phyloP scores from a whole-genome alignment of 2,329 filamentous ascomycete species.

The Fusarium sp. region DNA sequence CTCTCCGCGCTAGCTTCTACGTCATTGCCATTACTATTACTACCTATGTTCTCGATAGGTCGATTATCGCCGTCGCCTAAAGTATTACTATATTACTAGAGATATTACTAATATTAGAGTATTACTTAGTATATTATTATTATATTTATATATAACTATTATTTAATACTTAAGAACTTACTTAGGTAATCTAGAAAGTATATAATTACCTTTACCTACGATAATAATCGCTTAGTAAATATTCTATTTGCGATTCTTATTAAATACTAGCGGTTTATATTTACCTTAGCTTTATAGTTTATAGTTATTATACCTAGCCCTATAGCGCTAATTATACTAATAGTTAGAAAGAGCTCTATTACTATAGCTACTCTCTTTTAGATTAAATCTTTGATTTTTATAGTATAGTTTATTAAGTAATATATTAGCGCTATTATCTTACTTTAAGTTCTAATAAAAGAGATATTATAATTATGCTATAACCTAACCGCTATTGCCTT shows the following conservation, averaged over 20 bases:
- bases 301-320: background rate
- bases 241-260: slow-evolving; percentile 4
- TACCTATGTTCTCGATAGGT: background rate
- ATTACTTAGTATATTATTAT: slow-evolving; percentile 9
- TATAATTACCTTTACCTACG: background rate
- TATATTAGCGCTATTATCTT: slow-evolving; percentile 10
- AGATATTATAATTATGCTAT: slow-evolving; percentile 9
- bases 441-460: slow-evolving; percentile 11
- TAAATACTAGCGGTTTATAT: slow-evolving; percentile 5
- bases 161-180: background rate
- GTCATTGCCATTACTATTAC: background rate
- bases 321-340: background rate
- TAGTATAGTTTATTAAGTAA: slow-evolving; percentile 10
- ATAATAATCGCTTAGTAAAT: background rate
- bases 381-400: slow-evolving; percentile 9
- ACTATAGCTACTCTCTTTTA: slow-evolving; percentile 8
- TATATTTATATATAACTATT: slow-evolving; percentile 15
- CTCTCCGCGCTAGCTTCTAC: background rate
- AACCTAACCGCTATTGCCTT: background rate
- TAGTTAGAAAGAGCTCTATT: background rate
- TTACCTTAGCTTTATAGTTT: background rate
- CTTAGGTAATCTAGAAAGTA: background rate
- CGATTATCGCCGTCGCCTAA: background rate
- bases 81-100: background rate
- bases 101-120: background rate